These are phyloP conservation scores for Macaranga tanarius DNA, from an alignment of 441 rosid genomes.

Conservation along the genomic window DNA sequence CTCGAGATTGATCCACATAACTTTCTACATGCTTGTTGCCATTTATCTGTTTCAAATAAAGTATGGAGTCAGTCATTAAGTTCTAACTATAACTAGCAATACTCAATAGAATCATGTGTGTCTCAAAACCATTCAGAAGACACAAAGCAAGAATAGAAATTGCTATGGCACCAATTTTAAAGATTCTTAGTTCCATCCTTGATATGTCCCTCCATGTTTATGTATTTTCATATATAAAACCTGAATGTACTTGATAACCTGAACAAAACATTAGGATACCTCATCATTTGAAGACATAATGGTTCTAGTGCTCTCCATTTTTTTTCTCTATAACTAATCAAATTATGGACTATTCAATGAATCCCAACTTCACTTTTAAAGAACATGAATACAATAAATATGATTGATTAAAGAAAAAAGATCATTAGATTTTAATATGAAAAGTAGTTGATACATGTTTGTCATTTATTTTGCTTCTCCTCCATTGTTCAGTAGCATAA, in stretches of 20 bases:
- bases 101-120: background rate
- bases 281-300: slow-evolving; percentile 13
- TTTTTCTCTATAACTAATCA: background rate
- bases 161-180: slow-evolving; percentile 69
- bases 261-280: slow-evolving; percentile 14
- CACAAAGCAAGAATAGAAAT: slow-evolving; percentile 15
- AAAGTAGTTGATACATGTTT: slow-evolving; percentile 42
- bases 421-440: background rate
- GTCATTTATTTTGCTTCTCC: slow-evolving; percentile 97
- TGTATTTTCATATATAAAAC: slow-evolving; percentile 80
- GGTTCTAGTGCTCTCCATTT: background rate
- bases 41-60: slow-evolving; percentile 49
- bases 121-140: slow-evolving; percentile 6
- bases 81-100: background rate
- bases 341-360: background rate
- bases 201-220: slow-evolving; percentile 63
- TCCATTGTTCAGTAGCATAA: slow-evolving; percentile 92
- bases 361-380: background rate
- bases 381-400: background rate
- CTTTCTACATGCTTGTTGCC: slow-evolving; percentile 45
- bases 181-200: slow-evolving; percentile 74
- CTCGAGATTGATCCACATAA: slow-evolving; percentile 44
- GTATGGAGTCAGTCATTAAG: slow-evolving; percentile 8
- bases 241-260: slow-evolving; percentile 92
- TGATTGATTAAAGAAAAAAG: background rate